Base-by-base conservation (phyloP, 352 stramenopile species). In the Phytophthora brassicae region DNA sequence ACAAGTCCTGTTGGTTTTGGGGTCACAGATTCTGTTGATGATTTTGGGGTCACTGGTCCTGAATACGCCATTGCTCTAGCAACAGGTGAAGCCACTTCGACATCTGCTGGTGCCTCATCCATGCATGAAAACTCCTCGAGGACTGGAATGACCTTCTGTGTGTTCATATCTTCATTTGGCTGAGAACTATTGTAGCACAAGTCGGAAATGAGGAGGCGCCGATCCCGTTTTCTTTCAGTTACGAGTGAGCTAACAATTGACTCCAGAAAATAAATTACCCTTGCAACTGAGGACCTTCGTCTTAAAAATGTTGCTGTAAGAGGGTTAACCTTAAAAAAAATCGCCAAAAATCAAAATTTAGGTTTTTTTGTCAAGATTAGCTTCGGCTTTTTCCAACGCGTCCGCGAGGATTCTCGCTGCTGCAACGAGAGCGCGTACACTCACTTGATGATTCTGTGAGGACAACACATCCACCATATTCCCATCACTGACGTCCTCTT, bases 371-470 rank as follows among this genome's bases (percentile, higher is more conserved):
- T 47, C 52, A 13, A 63, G 42, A 7, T 11, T 50, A 8, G 22
- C 35, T 11, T 70, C 68, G 33, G 58, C 66, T 38, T 73, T 61
- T 43, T 84, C 77, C 5, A 84, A 46, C 8, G 69, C 59, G 17
- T 84, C 74, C 0, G 77, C 74, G 23, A 86, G 74, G 20, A 82
- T 57, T 23, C 74, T 60, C 12, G 74, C 70, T 12, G 81, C 68
- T 1, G 64, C 64, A 29, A 86, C 64, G 12, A 86, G 44, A 17
- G 72, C 75, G 20, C 56, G 60, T 4, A 86, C 70, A 45, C 70
- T 72, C 26, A 75, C 48, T 36, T 66, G 46, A 0, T 75, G 63
- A 3, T 31, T 50, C 31, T 60, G 66, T 2, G 55, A 49, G 16
- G 65, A 62, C n/a, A 80, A 60, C 3, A 84, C 57, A 19, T 72